Base-by-base conservation (phyloP, 108 stramenopile species). In the Epithemia pelagica region DNA sequence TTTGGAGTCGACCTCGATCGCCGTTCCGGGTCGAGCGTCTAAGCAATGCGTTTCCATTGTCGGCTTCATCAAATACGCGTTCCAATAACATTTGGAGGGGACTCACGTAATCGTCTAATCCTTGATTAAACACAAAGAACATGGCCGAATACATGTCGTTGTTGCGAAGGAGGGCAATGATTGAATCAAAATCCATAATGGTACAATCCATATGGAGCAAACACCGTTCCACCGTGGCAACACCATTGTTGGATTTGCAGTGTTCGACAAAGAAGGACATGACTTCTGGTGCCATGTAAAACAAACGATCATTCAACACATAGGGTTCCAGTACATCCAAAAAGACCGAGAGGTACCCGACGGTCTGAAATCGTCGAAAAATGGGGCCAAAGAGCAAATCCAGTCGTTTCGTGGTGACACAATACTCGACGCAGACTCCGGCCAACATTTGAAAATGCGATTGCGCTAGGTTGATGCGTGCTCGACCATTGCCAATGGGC, bases 361-460 rank as follows among this genome's bases (percentile, higher is more conserved):
- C 88, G 54, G 78, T 60, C 28, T 85, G 81, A 63, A 96, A 96
- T 64, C 87, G 68, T 21, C 74, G 73, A 69, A 92, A 94, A 54
- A 96, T 81, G 53, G 83, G 82, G 25, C 90, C 91, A 69, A 88
- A 93, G 27, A 96, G 69, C 59, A 95, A 66, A 77, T 96, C 95
- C n/a, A 92, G 75, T 46, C 90, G 67, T 68, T 85, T 80, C 1
- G 88, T 90, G 8, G 79, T 85, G 19, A 91, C 79, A 67, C 94
- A 94, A 70, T 82, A 96, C 67, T 96, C 96, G 30, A 91, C 70
- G 66, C 91, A 91, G 53, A 96, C 96, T 28, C 89, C 89, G 15
- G 92, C 92, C 51, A 96, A 71, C 92, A 96, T 95, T 68, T 93
- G 86, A 72, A 89, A 96, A 73, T 96, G 96, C 53, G 84, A 84